Conservation (phyloP, 345 rosid genomes). For the Salix dunnii region DNA sequence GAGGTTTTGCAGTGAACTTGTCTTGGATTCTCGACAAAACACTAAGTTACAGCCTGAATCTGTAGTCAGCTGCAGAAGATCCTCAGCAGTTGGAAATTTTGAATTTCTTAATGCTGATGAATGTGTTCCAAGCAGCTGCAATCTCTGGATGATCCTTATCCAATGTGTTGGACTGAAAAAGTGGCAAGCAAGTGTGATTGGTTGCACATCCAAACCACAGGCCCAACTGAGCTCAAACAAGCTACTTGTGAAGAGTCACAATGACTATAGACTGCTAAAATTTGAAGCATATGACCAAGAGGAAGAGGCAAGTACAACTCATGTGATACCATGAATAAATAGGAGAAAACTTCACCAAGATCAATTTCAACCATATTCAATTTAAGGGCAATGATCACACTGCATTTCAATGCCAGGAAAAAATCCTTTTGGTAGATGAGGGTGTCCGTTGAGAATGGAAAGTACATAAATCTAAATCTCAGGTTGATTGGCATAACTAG, state of each 20-base stretch:
- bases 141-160: conserved; percentile 58
- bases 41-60: conserved; percentile 50
- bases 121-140: conserved; percentile 58
- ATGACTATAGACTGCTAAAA: not conserved
- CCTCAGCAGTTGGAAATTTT: conserved; percentile 53
- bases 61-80: conserved; percentile 54
- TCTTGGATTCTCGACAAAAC: conserved; percentile 44
- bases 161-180: conserved; percentile 64
- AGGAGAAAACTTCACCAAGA: not conserved
- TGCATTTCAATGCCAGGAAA: not conserved
- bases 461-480: not conserved
- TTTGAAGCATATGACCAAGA: not conserved
- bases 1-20: conserved; percentile 44
- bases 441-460: no score
- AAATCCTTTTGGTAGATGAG: no score
- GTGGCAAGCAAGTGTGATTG: not conserved
- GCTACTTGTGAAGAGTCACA: not conserved
- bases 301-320: not conserved
- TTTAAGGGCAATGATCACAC: not conserved
- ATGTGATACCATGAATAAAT: not conserved
- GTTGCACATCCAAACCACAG: not conserved
- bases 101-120: conserved; percentile 64
- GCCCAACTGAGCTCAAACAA: not conserved
- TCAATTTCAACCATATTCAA: not conserved
- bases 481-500: not conserved